Conservation (phyloP, 2,329 filamentous ascomycete genomes). For the Penicillium sp. region DNA sequence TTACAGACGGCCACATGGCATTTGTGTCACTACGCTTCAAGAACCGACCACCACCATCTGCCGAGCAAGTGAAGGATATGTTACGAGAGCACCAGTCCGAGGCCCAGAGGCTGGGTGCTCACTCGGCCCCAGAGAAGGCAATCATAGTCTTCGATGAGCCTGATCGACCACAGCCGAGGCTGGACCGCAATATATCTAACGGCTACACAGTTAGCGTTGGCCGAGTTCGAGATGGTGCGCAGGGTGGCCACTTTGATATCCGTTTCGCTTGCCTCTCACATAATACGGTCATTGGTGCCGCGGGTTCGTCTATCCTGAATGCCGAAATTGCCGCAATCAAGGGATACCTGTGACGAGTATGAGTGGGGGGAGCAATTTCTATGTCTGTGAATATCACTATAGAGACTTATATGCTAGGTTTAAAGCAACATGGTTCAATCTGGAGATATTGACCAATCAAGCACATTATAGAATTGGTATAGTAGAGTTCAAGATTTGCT, state of each 20-base stretch:
- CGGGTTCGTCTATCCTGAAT: slow-evolving; percentile 91
- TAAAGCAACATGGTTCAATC: no score
- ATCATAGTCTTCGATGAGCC: slow-evolving; percentile 88
- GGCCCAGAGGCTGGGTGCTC: slow-evolving; percentile 78
- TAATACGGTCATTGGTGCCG: slow-evolving; percentile 88
- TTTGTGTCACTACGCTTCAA: slow-evolving; percentile 85
- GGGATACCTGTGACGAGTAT: slow-evolving; percentile 68
- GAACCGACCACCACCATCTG: slow-evolving; percentile 71
- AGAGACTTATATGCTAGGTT: no score
- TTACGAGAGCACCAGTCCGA: slow-evolving; percentile 80
- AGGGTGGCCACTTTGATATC: slow-evolving; percentile 83
- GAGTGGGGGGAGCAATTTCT: no score
- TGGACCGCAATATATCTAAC: slow-evolving; percentile 80
- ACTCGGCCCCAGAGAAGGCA: slow-evolving; percentile 76
- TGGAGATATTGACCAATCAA: no score
- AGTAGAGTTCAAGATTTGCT: no score
- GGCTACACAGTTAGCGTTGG: slow-evolving; percentile 93
- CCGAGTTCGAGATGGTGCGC: slow-evolving; percentile 76
- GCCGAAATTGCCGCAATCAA: slow-evolving; percentile 90
- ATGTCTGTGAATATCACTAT: no score
- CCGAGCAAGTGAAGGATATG: slow-evolving; percentile 74
- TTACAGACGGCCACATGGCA: slow-evolving; percentile 92
- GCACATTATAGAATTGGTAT: no score
- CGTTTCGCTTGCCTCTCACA: slow-evolving; percentile 94
- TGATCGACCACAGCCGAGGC: slow-evolving; percentile 87